Conservation (phyloP, 208 protist species). For the Entamoeba moshkovskii region DNA sequence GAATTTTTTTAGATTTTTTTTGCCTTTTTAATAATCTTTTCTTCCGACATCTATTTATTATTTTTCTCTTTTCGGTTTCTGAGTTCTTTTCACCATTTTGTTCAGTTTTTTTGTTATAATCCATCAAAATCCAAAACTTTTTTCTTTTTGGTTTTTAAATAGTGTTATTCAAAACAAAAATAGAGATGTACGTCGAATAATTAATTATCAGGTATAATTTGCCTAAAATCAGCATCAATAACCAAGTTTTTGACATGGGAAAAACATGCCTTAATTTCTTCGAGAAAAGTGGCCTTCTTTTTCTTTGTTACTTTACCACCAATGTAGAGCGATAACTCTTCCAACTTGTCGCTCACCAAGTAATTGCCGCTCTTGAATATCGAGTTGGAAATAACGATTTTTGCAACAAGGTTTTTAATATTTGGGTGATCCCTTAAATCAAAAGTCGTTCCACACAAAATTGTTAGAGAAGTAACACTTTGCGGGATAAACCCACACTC, state of each 20-base stretch:
- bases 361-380: neutral
- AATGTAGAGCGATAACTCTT: neutral
- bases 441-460: neutral
- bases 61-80: no score
- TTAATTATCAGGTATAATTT: neutral
- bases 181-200: no score
- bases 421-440: neutral
- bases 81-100: no score
- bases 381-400: neutral
- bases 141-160: no score
- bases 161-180: no score
- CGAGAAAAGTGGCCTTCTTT: neutral
- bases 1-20: no score
- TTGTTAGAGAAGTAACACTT: neutral
- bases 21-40: no score
- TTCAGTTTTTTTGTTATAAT: no score
- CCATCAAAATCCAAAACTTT: no score
- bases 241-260: neutral
- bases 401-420: neutral
- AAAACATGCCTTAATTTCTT: neutral
- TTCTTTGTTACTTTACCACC: neutral
- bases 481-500: neutral
- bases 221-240: neutral
- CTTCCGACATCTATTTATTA: no score
- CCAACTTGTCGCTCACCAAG: neutral